Evolutionary conservation across 176 grass and related monocot genomes (phyloP).

Genomic region (Saccharum spontaneum): DNA sequence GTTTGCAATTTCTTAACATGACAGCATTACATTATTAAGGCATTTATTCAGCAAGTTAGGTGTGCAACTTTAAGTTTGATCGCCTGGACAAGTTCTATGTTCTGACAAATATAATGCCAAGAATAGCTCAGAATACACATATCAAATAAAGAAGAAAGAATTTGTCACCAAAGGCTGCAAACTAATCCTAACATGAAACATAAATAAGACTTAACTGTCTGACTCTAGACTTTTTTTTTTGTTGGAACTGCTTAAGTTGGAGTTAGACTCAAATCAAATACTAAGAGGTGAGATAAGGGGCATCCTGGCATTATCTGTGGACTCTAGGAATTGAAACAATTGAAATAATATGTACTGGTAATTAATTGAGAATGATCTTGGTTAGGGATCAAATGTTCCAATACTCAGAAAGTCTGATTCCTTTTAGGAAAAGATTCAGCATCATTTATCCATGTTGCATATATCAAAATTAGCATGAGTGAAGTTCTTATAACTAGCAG

Average conservation of each 20-base stretch:
- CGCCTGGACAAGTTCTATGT: neutral
- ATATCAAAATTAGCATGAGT: slow-evolving; percentile 18
- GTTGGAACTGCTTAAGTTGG: neutral
- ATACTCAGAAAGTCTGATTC: neutral
- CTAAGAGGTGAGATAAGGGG: neutral
- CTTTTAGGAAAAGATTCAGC: slow-evolving; percentile 9
- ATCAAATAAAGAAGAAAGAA: neutral
- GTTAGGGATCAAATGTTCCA: neutral
- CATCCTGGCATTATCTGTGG: neutral
- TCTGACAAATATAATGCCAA: slow-evolving; percentile 1
- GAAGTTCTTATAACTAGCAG: neutral
- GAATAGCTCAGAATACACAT: neutral
- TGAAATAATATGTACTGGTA: neutral
- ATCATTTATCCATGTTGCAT: neutral
- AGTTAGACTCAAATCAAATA: neutral
- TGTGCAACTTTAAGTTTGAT: slow-evolving; percentile 10
- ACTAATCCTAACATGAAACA: neutral
- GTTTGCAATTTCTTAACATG: neutral
- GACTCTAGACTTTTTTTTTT: neutral
- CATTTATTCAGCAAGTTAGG: neutral
- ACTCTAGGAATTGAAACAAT: neutral
- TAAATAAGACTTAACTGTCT: neutral
- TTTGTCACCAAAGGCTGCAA: neutral
- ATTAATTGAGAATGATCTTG: slow-evolving; percentile 3
- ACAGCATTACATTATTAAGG: neutral